Evolutionary conservation across 495 filamentous ascomycete species (phyloP), one percentile per base, ranked within the genome.

Genomic region (Pyrenopolyporus hunteri): DNA sequence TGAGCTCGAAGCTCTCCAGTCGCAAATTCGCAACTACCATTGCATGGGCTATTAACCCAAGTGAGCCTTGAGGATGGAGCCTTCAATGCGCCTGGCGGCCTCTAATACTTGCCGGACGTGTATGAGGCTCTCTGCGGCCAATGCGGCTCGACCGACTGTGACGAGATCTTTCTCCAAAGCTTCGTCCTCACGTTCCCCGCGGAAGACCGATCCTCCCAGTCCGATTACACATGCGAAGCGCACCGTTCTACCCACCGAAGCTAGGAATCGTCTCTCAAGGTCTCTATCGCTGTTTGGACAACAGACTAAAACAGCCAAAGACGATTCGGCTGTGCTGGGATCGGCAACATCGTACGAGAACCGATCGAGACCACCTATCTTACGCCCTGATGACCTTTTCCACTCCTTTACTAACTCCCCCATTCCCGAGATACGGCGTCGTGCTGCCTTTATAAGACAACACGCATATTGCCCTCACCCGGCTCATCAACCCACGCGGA

Each of bases 391-490:
- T 74, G 90, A 97, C 71, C 89, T 99, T 46, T 97, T 97, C 78
- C 93, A 99, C 75, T 82, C 86, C 16, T 95, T 93, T 73, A 88
- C 94, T 20, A 80, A 87, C 62, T 98, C 94, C 2, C 94, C 95
- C 9, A 86, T 89, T 17, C 85, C 89, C 25, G 87, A 86, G 10
- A 96, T 99, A 35, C 85, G 93, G 63, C 79, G 83, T 52, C 87
- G 95, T 39, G 95, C 94, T 16, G 87, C 87, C 23, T 93, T 88
- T 66, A 97, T 96, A 66, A 91, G 89, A 65, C 87, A 92, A 61
- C 89, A 97, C 73, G 92, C 91, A 4, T 87, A 89, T 70, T 99
- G 94, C 68, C 91, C 94, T 8, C 94, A 99, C 64, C 90, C 89
- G 0, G 81, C 84, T 40, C 94, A 99, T 71, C 85, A 82, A 33